Base-by-base conservation (phyloP, 2,329 filamentous ascomycete genomes). In the Neocucurbitaria cava region DNA sequence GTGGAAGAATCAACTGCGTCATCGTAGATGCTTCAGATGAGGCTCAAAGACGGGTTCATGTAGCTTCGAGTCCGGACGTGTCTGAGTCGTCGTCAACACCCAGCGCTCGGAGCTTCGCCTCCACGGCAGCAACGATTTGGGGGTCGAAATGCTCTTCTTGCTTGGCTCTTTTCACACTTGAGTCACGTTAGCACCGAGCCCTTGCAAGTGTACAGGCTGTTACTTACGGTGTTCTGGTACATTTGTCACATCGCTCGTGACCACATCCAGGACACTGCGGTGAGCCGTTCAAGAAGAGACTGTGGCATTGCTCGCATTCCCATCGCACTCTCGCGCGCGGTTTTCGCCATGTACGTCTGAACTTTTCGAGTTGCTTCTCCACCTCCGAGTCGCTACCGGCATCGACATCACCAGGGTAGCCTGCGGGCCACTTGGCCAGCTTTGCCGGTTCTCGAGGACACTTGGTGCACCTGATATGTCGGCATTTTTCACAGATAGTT, bases 391-490 rank as follows among this genome's bases (percentile, higher is more conserved):
- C 70, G 21, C 71, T 72, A 38, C 73, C 71, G 0, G 70, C 52
- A 13, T 72, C 71, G 28, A 80, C 79, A 64, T 91, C 88, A 38
- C 88, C 87, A 4, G 87, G 88, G 70, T 90, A 90, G 39, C 87
- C 88, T 58, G 85, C 83, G 0, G 87, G 87, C 71, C 88, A 90
- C 68, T 88, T 89, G 66, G 85, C 81, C 67, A 84, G 86, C 77
- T 89, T 90, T 56, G 87, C 79, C 83, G 91, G 91, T 68, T 92
- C 87, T 65, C 91, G 83, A 24, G 90, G 91, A 73, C 92, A 96
- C 70, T 89, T 89, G 35, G 87, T 90, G 79, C 92, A 96, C 49
- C 91, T 87, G 46, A 82, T 74, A 74, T 96, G 92, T 24, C 81
- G 78, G 75, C 92, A 96, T 35, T 80, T 81, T 7, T 80, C 75